Percentiles rank a stretch among this genome's conserved stretches.
Evolutionary conservation across 1,139 yeast genomes (phyloP).

Genomic region (Blastobotrys capitulatus): DNA sequence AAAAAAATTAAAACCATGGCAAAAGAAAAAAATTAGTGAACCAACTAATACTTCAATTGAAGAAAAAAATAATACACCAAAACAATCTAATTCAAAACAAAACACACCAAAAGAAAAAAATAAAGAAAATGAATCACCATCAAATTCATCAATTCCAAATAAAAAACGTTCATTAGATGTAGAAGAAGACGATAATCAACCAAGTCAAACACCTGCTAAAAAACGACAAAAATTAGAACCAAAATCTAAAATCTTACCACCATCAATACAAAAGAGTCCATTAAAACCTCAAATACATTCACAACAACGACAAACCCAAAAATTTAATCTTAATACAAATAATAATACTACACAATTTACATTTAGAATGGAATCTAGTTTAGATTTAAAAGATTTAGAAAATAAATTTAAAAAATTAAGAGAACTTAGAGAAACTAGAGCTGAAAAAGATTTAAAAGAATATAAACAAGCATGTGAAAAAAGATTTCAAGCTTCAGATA

Average conservation of each 20-base stretch:
- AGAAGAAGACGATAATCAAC: slow-evolving; percentile 1
- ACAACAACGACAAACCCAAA: neutral
- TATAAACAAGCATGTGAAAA: slow-evolving; percentile 28
- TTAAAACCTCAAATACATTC: neutral
- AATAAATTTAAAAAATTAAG: slow-evolving; percentile 14
- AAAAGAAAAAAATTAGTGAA: neutral
- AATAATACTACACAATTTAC: neutral
- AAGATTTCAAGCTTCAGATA: slow-evolving; percentile 31
- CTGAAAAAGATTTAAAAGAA: slow-evolving; percentile 31
- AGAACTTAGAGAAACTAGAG: slow-evolving; percentile 24
- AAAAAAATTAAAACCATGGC: neutral
- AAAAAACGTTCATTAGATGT: slow-evolving; percentile 5
- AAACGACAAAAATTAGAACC: neutral
- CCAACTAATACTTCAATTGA: neutral
- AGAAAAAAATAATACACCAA: neutral
- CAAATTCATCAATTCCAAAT: slow-evolving; percentile 3
- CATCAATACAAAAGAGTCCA: neutral
- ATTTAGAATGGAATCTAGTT: slow-evolving; percentile 5
- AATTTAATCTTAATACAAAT: neutral
- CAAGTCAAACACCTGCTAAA: neutral
- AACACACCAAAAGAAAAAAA: too few relatives aligned
- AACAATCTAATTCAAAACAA: too few relatives aligned
- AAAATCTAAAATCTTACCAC: neutral
- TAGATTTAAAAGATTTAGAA: slow-evolving; percentile 13
- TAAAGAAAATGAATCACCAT: slow-evolving; percentile 5